These are phyloP conservation scores for Lachancea meyersii DNA, from an alignment of 805 yeast genomes.

Conservation along the genomic window DNA sequence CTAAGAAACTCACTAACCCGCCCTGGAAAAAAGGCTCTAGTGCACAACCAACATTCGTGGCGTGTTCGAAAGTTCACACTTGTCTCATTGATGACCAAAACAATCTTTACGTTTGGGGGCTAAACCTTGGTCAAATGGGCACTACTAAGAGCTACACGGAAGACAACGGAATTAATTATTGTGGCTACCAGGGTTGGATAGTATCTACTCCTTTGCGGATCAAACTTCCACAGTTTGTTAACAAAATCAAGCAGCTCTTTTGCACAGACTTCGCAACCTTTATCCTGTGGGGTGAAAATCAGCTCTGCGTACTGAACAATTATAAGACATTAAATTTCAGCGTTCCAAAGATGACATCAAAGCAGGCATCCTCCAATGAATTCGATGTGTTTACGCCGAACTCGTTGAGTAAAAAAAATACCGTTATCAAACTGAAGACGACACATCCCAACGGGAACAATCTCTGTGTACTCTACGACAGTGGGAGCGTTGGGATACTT, in stretches of 20 bases:
- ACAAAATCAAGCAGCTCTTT: slow-evolving; percentile 45
- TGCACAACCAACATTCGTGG: slow-evolving; percentile 37
- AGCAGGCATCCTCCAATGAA: slow-evolving; percentile 15
- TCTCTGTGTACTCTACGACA: slow-evolving; percentile 47
- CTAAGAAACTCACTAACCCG: slow-evolving; percentile 23
- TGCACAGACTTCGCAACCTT: slow-evolving; percentile 69
- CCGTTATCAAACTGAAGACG: slow-evolving; percentile 30
- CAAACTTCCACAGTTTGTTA: slow-evolving; percentile 16
- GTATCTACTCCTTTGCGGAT: slow-evolving; percentile 17
- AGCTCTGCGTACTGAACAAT: slow-evolving; percentile 55
- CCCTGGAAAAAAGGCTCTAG: slow-evolving; percentile 16
- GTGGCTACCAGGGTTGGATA: slow-evolving; percentile 36
- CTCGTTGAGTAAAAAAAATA: slow-evolving; percentile 24
- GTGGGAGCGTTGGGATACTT: slow-evolving; percentile 48
- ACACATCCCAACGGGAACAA: slow-evolving; percentile 34
- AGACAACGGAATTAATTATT: slow-evolving; percentile 40
- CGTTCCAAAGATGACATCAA: slow-evolving; percentile 32
- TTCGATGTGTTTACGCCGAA: slow-evolving; percentile 35
- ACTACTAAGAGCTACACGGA: slow-evolving; percentile 34
- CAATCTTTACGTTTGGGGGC: slow-evolving; percentile 63
- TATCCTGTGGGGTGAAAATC: slow-evolving; percentile 50
- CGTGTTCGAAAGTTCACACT: slow-evolving; percentile 67
- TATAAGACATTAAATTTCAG: slow-evolving; percentile 50
- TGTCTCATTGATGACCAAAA: slow-evolving; percentile 47
- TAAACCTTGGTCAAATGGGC: slow-evolving; percentile 80